Percentiles rank a stretch among this genome's conserved stretches.
These are phyloP conservation scores for Ustilago tritici DNA, from an alignment of 1,284 basidiomycete species.

Conservation along the genomic window DNA sequence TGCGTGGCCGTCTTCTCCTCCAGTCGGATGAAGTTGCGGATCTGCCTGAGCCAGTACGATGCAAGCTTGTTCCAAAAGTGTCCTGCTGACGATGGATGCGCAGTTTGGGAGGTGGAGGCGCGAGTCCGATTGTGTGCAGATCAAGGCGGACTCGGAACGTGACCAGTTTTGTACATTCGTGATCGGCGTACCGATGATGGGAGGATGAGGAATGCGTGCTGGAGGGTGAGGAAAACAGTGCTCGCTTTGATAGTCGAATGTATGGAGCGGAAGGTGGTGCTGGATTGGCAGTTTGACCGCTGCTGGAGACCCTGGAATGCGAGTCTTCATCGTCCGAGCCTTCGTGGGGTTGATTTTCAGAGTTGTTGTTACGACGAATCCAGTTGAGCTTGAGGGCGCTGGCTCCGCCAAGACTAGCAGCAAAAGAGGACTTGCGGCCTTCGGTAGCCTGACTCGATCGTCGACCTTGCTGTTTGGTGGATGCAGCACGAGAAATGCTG, in stretches of 20 bases:
- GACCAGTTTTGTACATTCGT: conserved; percentile 16
- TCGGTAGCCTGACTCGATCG: conserved; percentile 34
- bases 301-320: conserved; percentile 39
- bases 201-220: conserved; percentile 22
- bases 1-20: conserved; percentile 27
- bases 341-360: conserved; percentile 32
- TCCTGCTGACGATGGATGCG: conserved; percentile 27
- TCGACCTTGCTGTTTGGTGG: conserved; percentile 26
- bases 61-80: conserved; percentile 5
- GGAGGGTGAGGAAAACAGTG: conserved; percentile 14
- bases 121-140: conserved; percentile 56
- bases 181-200: conserved; percentile 17
- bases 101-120: conserved; percentile 45
- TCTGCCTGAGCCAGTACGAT: conserved; percentile 31
- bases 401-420: conserved; percentile 39
- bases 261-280: conserved; percentile 45
- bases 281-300: conserved; percentile 18
- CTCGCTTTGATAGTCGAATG: conserved; percentile 40
- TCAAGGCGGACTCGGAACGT: conserved; percentile 61
- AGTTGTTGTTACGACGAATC: conserved; percentile 41
- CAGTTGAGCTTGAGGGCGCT: conserved; percentile 45
- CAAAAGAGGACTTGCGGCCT: conserved; percentile 46
- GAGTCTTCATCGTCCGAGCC: conserved; percentile 44
- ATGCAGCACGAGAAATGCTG: conserved; percentile 44
- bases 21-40: conserved; percentile 34